These are phyloP conservation scores for Solanum rostratum DNA, from an alignment of 257 asterid genomes.

Conservation along the genomic window DNA sequence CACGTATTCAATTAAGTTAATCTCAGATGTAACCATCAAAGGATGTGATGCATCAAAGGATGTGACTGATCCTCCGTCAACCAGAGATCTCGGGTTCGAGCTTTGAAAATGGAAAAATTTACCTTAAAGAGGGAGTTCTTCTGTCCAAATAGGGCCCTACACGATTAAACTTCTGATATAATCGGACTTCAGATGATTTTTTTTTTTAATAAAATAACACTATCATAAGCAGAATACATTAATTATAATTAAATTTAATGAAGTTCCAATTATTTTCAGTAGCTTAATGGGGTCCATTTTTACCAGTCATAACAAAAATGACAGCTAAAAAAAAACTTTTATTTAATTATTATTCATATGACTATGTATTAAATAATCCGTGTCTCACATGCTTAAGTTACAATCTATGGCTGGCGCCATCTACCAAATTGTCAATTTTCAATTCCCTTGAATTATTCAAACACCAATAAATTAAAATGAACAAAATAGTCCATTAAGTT, in stretches of 20 bases:
- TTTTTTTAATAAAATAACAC: too few species aligned
- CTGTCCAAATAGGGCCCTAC: fast-evolving
- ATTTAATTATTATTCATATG: background rate
- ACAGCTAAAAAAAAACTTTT: background rate
- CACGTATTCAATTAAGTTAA: too few species aligned
- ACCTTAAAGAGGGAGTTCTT: too few species aligned
- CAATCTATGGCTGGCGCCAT: slow-evolving; percentile 1
- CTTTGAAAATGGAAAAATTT: too few species aligned
- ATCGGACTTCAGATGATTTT: too few species aligned
- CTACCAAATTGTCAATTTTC: background rate
- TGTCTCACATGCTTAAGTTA: background rate
- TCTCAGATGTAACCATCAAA: too few species aligned
- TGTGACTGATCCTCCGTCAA: fast-evolving
- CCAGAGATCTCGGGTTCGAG: too few species aligned
- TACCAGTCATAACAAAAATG: background rate
- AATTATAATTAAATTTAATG: background rate
- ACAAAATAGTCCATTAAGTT: background rate
- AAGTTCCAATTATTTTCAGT: background rate
- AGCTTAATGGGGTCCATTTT: background rate
- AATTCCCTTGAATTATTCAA: background rate
- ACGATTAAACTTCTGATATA: fast-evolving
- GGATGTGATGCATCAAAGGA: too few species aligned
- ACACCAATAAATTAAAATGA: background rate
- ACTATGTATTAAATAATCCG: background rate
- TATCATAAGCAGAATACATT: too few species aligned